These are phyloP conservation scores for Neonectria ditissima DNA, from an alignment of 2,329 filamentous ascomycete species.

Conservation along the genomic window DNA sequence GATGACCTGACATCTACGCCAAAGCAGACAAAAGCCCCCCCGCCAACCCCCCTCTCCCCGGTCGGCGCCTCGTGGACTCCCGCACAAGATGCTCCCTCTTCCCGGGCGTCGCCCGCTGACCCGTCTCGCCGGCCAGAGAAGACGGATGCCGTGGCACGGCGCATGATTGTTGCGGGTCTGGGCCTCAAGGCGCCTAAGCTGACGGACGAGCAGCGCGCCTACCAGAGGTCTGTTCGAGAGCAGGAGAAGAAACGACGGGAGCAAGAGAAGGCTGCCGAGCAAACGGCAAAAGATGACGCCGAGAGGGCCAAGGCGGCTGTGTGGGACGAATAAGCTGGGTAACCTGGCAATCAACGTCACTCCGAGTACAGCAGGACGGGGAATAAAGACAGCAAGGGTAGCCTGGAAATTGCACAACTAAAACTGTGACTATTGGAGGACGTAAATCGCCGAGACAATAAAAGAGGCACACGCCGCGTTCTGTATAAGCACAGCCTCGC, in stretches of 20 bases:
- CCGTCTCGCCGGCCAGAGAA: constrained; percentile 77
- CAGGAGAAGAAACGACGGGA: constrained; percentile 84
- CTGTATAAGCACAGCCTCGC: neutral
- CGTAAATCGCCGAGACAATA: neutral
- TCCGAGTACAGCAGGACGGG: neutral
- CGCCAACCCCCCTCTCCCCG: constrained; percentile 75
- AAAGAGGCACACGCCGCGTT: constrained; percentile 11
- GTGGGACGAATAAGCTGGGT: constrained; percentile 75
- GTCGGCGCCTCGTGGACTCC: constrained; percentile 41
- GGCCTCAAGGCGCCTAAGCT: constrained; percentile 83
- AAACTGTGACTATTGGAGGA: constrained; percentile 1
- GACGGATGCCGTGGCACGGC: constrained; percentile 88
- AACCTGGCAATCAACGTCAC: too few species aligned
- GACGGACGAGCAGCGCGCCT: constrained; percentile 90
- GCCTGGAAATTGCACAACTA: neutral
- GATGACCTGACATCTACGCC: constrained; percentile 58
- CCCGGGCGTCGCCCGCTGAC: constrained; percentile 21
- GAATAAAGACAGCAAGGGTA: too few species aligned
- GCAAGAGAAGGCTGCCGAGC: constrained; percentile 75
- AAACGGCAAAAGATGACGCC: constrained; percentile 69
- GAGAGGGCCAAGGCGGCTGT: constrained; percentile 85
- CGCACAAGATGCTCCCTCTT: constrained; percentile 25
- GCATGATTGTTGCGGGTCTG: constrained; percentile 90
- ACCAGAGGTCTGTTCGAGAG: constrained; percentile 84
- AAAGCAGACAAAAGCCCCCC: constrained; percentile 63